Conservation (phyloP, 495 filamentous ascomycete species). For the Bombardia bombarda region DNA sequence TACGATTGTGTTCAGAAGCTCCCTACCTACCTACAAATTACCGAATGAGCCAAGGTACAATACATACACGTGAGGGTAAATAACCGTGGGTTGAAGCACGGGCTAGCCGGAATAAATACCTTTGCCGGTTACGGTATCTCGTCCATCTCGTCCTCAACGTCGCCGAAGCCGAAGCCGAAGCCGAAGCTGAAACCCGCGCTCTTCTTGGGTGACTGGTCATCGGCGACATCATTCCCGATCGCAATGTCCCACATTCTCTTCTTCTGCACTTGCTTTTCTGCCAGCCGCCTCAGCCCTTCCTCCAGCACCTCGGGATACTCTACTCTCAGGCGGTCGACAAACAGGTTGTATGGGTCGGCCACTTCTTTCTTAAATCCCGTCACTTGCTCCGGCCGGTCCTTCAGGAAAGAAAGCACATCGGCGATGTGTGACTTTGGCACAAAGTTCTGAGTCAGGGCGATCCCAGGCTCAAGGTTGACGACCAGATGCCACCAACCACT, state of each 20-base stretch:
- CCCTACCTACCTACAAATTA: too few species aligned
- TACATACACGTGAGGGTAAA: too few species aligned
- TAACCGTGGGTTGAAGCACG: too few species aligned
- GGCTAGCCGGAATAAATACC: too few species aligned
- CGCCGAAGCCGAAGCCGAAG: constrained; percentile 56
- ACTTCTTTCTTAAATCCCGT: constrained; percentile 77
- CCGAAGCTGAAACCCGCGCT: constrained; percentile 71
- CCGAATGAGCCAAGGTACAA: too few species aligned
- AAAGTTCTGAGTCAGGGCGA: constrained; percentile 96
- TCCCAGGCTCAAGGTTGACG: constrained; percentile 72
- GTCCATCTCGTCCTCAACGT: constrained; percentile 22
- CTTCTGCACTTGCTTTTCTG: constrained; percentile 50
- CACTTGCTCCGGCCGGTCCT: constrained; percentile 73
- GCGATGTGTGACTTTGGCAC: constrained; percentile 69
- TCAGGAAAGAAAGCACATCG: constrained; percentile 73
- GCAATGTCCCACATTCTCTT: constrained; percentile 86
- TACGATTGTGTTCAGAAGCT: too few species aligned
- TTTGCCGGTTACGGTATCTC: constrained; percentile 37
- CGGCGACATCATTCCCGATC: constrained; percentile 42
- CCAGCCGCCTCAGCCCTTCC: constrained; percentile 54
- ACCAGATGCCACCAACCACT: constrained; percentile 96
- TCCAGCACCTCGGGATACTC: constrained; percentile 58
- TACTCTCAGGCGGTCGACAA: constrained; percentile 60
- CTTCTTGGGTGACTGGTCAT: constrained; percentile 26
- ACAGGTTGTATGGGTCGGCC: constrained; percentile 63